Evolutionary conservation across 352 stramenopile genomes (phyloP).

Genomic region (Globisporangium abappressorium): DNA sequence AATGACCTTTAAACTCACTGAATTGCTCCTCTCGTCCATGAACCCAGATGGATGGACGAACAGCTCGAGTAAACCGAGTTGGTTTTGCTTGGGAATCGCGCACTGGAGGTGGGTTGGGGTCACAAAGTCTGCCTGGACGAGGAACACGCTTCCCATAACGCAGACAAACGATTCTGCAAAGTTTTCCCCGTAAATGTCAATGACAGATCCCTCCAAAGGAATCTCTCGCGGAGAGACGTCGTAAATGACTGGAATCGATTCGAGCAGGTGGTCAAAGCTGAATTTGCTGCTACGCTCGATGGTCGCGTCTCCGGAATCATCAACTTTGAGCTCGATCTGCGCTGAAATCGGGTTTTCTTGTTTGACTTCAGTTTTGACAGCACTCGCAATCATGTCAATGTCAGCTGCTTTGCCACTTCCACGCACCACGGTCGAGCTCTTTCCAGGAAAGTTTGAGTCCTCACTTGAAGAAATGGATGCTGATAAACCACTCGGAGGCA

Average conservation of each 20-base stretch:
- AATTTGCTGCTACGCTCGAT: conserved; percentile 4
- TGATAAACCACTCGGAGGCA: conserved; percentile 8
- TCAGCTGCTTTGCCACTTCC: conserved; percentile 16
- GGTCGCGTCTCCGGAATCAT: neutral
- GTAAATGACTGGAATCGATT: conserved; percentile 12
- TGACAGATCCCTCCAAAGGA: conserved; percentile 13
- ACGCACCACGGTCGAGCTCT: neutral
- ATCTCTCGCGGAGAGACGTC: conserved; percentile 17
- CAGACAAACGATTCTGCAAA: conserved; percentile 19
- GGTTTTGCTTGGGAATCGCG: conserved; percentile 10
- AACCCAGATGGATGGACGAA: conserved; percentile 17
- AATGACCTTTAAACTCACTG: conserved; percentile 6
- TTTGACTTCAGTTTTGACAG: conserved; percentile 7
- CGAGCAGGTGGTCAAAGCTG: conserved; percentile 14
- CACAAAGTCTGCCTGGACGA: conserved; percentile 7
- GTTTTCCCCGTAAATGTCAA: conserved; percentile 17
- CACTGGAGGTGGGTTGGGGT: conserved; percentile 11
- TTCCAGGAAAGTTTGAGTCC: neutral
- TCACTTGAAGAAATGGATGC: conserved; percentile 2
- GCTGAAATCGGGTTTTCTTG: conserved; percentile 17
- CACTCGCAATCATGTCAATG: conserved; percentile 11
- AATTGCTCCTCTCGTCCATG: conserved; percentile 10
- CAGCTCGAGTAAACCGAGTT: conserved; percentile 10
- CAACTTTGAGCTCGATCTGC: conserved; percentile 7
- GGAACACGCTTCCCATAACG: conserved; percentile 8